Base-by-base conservation (phyloP, 2,329 filamentous ascomycete genomes). In the Emergomyces africanus region DNA sequence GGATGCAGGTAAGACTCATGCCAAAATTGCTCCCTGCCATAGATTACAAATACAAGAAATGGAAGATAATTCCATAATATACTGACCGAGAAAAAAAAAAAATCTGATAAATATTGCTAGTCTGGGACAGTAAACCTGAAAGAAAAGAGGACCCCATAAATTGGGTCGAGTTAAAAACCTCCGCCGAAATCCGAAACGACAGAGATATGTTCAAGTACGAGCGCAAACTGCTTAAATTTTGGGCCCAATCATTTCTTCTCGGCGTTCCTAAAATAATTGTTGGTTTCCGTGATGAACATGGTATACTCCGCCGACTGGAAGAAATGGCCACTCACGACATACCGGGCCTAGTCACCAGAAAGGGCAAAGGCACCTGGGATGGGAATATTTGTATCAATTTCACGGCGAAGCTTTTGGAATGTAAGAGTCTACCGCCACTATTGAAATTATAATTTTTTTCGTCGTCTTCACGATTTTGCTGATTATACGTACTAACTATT, bases 161-260 rank as follows among this genome's bases (percentile, higher is more conserved):
- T 67, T 99, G 91, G 88, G 86, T 97, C 37, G 94, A 99, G 73
- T 81, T 99, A 60, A 99, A 99, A 71, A 99, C 94, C 0, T 83
- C 84, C n/a, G 85, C 83, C 46, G 84, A 87, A 64, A 85, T 92
- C 55, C 78, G 79, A 57, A 81, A 81, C 61, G 80, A 85, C 1
- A 80, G 83, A 53, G 88, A 94, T 67, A 79, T 84, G 68, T 74
- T 86, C 23, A 87, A 84, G 63, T 96, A 92, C 70, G 89, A 96
- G 73, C 83, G 88, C 54, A 97, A 97, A 71, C 80, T 97, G 58
- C 82, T 95, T 73, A 95, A 95, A 68, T 96, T 92, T 75, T 99
- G 94, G 94, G 89, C 92, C 15, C 94, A 97, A 72, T 95, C 89
- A 0, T 99, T 96, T 69, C 79, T 99, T 2, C 84, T 99, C 1